Evolutionary conservation across 2,329 filamentous ascomycete species (phyloP).

Genomic region (Pyricularia sp.): DNA sequence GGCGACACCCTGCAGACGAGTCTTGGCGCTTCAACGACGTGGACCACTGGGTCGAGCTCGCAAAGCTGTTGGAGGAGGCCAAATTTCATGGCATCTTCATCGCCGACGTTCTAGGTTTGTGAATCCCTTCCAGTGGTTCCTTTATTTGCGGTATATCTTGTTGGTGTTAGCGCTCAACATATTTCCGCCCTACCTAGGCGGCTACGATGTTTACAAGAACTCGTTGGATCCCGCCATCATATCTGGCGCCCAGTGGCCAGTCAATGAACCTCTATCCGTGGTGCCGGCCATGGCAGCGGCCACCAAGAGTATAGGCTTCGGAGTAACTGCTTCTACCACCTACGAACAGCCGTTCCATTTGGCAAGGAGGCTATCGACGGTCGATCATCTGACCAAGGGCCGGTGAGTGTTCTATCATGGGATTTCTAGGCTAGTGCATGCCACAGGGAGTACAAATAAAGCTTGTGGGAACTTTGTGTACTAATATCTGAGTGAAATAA

Average conservation of each 20-base stretch:
- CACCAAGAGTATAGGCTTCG: background rate
- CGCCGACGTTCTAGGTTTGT: constrained; percentile 46
- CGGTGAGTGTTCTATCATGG: constrained; percentile 18
- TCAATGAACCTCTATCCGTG: background rate
- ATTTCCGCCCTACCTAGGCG: background rate
- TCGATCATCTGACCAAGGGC: constrained; percentile 59
- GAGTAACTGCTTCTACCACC: constrained; percentile 49
- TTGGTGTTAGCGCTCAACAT: background rate
- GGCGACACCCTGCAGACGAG: constrained; percentile 56
- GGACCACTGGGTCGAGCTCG: constrained; percentile 51
- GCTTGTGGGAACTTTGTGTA: too few species aligned
- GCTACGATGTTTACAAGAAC: background rate
- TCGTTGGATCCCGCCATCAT: background rate
- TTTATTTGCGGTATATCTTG: background rate
- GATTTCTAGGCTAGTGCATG: background rate
- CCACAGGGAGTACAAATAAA: background rate
- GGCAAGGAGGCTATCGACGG: constrained; percentile 53
- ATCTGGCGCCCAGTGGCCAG: background rate
- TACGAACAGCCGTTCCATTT: constrained; percentile 63
- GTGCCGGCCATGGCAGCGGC: background rate
- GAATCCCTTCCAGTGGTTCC: background rate
- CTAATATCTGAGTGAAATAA: background rate
- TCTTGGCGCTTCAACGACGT: constrained; percentile 52
- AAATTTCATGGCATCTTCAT: constrained; percentile 61
- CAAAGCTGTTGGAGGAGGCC: constrained; percentile 48